phyloP scores from a whole-genome alignment of 257 asterid species.

The Rehmannia glutinosa region DNA sequence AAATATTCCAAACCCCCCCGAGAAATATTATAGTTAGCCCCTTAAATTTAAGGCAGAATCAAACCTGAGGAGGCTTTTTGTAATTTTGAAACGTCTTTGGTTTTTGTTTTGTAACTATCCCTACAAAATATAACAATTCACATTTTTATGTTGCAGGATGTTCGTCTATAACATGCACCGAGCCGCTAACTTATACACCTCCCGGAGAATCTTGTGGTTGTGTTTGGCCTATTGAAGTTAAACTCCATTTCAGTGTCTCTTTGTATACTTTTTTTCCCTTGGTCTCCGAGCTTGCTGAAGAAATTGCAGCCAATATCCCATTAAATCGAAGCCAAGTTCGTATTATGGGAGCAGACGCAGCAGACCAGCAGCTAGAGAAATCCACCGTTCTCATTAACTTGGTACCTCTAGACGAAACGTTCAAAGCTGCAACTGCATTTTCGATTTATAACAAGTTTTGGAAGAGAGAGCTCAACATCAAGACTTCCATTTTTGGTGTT shows the following conservation, averaged over 20 bases:
- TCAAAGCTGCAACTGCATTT: conserved; percentile 43
- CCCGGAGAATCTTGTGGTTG: conserved; percentile 80
- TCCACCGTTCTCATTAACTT: conserved; percentile 62
- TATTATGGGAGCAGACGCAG: conserved; percentile 86
- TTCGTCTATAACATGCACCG: conserved; percentile 50
- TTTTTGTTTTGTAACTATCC: too few species aligned
- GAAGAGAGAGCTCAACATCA: conserved; percentile 53
- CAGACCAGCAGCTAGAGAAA: conserved; percentile 60
- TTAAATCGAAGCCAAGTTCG: conserved; percentile 72
- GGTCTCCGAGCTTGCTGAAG: conserved; percentile 65
- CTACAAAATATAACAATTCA: too few species aligned
- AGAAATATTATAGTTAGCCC: too few species aligned
- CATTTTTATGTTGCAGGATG: conserved; percentile 43
- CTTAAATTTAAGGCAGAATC: too few species aligned
- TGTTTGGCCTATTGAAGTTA: conserved; percentile 73
- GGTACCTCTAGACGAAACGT: conserved; percentile 56
- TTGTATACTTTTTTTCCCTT: conserved; percentile 61
- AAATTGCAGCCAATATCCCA: conserved; percentile 41
- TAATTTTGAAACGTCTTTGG: too few species aligned
- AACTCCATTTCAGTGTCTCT: conserved; percentile 48
- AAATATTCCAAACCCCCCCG: background rate
- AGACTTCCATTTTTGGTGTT: conserved; percentile 52
- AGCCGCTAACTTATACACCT: conserved; percentile 66
- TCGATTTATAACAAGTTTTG: conserved; percentile 67
- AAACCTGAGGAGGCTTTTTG: too few species aligned